These are phyloP conservation scores for Sphaerosporella brunnea DNA, from an alignment of 495 filamentous ascomycete species.

Conservation along the genomic window DNA sequence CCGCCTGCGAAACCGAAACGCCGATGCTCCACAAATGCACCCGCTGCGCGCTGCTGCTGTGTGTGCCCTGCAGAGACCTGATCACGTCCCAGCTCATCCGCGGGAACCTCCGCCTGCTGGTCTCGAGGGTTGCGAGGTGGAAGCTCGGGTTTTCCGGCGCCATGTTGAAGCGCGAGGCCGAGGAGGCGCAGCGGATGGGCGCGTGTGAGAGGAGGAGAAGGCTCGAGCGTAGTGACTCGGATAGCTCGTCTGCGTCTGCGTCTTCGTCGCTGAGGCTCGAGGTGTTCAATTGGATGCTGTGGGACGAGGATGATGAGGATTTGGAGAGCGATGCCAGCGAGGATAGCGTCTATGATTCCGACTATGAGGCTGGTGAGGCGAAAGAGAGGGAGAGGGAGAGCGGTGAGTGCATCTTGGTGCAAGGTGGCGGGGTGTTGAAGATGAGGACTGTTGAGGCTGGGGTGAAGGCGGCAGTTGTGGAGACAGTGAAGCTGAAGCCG, in stretches of 20 bases:
- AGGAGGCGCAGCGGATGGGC: neutral
- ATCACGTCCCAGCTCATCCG: conserved; percentile 11
- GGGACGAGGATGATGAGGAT: neutral
- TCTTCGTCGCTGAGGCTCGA: neutral
- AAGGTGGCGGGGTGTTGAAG: no score
- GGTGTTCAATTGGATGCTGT: neutral
- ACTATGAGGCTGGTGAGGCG: no score
- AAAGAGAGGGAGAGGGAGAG: no score
- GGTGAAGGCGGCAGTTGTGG: no score
- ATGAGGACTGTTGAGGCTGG: no score
- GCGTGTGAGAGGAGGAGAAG: neutral
- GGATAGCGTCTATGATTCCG: neutral
- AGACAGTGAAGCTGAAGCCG: no score
- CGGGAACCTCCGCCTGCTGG: conserved; percentile 11
- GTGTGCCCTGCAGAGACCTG: neutral
- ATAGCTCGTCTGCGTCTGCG: no score
- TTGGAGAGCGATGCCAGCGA: neutral
- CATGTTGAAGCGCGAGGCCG: conserved; percentile 9
- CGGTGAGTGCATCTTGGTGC: no score
- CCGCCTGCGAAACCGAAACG: no score
- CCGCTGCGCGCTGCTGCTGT: neutral
- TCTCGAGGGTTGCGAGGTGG: conserved; percentile 14
- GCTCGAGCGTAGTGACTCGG: neutral
- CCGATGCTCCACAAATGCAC: neutral
- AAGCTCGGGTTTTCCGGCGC: conserved; percentile 13